Evolutionary conservation across 768 basidiomycete species (phyloP), one percentile per base, ranked within the genome.

Genomic region (Kwoniella dejecticola): DNA sequence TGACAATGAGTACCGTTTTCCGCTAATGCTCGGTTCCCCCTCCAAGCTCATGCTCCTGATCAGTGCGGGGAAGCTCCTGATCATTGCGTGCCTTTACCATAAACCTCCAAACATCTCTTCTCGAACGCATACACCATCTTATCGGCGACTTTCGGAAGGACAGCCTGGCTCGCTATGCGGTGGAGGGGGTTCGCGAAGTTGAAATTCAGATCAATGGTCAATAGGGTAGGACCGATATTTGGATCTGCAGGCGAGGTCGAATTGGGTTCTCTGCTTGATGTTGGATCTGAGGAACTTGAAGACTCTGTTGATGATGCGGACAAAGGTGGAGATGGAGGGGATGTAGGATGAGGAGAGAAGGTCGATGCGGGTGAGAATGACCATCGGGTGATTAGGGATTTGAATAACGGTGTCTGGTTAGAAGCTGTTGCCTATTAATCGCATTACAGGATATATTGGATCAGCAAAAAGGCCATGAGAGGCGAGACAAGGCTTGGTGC

Each of bases 101-200:
- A 93, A 4, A 95, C 81, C 52, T 83, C 81, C 57, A 82, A 45
- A 77, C 91, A 95, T 26, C 93, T 84, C 65, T 88, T 83, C 80
- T 97, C 93, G 69, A 99, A 99, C 1, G 94, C 93, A 54, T 87
- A 81, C 23, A 97, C 87, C 91, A 96, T 97, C 79, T 88, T 83
- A 67, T 85, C 85, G 2, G 90, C 89, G 4, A 96, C 87, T 74
- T 89, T 86, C 8, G 89, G 89, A 74, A 97, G 90, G 76, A 97
- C 92, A 2, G 86, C 81, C 21, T 87, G 83, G 3, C 90, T 89
- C n/a, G 94, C 83, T 4, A 86, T 84, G 2, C 90, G 88, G 74
- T 97, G 88, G 29, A 94, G 68, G 0, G 92, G 93, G 71, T 87
- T 93, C 46, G 89, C 84, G 75, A 98, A 98, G 24, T 89, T 85